Base-by-base conservation (phyloP, 371 early-diverging fungal species). In the Chytridium lagenaria region DNA sequence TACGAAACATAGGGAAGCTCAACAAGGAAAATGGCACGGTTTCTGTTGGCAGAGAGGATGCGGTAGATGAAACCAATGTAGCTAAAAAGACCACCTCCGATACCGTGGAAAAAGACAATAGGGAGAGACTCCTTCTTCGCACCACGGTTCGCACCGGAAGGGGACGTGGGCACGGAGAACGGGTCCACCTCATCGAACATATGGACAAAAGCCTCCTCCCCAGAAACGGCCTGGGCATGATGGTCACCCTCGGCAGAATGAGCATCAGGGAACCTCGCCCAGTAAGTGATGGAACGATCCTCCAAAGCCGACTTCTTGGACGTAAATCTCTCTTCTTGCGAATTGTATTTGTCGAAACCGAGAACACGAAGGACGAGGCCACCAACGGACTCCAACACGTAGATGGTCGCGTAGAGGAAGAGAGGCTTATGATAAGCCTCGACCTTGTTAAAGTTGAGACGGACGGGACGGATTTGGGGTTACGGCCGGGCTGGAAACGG, bases 71-170 rank as follows among this genome's bases (percentile, higher is more conserved):
- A 85, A 5, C 83, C 76, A 38, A 82, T 33, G 71, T 92, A 91
- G 44, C 86, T 84, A 70, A 87, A 80, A 33, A 91, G 70, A 19
- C 92, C 91, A 52, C 88, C 84, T 28, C 80, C 80, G 39, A 92
- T 87, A n/a, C 92, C 92, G 71, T 91, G 91, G 19, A 91, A 86
- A 75, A 91, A 91, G 1, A 90, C 87, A 38, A 92, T 78, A 0
- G 92, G 91, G 30, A 83, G 81, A 59, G 84, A 80, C 68, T 81
- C 81, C 22, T 84, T 80, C 37, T 85, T 72, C 37, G 79, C 26
- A 23, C 12, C 7, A 7, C 12, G 44, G 12, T 7, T 44, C 7
- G 44, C 12, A 28, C 16, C 26, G 5, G 16, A 10, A 5, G 55
- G 30, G 55, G 23, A 16, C 55, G 30, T 15, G 23, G 55, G 55